Conservation (phyloP, 2,329 filamentous ascomycete genomes). For the Microsporum audouinii region DNA sequence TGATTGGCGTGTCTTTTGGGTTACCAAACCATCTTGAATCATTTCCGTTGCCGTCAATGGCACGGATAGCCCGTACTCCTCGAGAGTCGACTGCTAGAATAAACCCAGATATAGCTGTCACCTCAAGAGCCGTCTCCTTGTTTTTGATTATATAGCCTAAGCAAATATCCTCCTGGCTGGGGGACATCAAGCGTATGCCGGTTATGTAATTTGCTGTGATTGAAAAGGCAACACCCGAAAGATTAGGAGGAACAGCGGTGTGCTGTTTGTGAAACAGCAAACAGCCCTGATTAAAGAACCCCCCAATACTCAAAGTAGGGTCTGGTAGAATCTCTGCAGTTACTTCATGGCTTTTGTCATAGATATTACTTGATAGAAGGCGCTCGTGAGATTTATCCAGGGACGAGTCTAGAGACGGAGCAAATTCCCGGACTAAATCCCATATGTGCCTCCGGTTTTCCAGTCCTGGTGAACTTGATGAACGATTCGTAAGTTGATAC, state of each 20-base stretch:
- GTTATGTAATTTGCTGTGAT: background rate
- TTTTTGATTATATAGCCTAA: background rate
- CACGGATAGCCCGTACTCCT: background rate
- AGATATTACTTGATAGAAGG: background rate
- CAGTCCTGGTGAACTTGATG: background rate
- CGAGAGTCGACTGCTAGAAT: background rate
- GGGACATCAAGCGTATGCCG: background rate
- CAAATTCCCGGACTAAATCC: background rate
- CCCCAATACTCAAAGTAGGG: background rate
- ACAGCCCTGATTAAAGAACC: background rate
- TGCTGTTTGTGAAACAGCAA: background rate
- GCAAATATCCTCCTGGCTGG: background rate
- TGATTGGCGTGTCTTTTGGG: background rate
- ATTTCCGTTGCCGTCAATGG: background rate
- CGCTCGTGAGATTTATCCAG: background rate
- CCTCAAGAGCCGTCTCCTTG: background rate
- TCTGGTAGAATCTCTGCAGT: background rate
- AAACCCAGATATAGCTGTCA: background rate
- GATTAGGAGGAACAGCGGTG: background rate
- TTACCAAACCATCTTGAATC: background rate
- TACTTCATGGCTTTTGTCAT: background rate
- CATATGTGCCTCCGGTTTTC: constrained; percentile 1
- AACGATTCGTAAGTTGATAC: background rate
- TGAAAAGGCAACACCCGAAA: background rate
- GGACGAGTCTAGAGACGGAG: background rate